Evolutionary conservation across 108 stramenopile genomes (phyloP), one percentile per base, ranked within the genome.

Genomic region (Conticribra guillardii): DNA sequence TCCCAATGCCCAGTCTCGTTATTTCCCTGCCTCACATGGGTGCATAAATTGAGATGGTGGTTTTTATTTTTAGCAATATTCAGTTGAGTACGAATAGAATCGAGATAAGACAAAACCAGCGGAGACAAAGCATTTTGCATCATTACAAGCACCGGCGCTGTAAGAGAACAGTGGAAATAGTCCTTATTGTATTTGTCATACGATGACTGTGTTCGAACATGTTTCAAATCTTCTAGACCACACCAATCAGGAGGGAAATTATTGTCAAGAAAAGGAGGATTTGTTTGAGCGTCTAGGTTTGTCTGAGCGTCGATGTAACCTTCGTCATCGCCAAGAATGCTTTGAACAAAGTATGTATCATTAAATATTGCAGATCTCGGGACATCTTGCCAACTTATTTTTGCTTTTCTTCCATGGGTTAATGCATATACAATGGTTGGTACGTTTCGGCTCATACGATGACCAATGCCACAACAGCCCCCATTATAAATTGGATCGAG

Each of bases 391-490:
- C 73, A 74, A 5, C 27, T 29, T 4, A 56, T 56, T 28, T 55
- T 8, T 15, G 55, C 52, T n/a, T 28, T 49, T 14, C 66, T 55
- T 2, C n/a, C 28, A n/a, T 59, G 26, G 11, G 49, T 33, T 5
- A 61, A 57, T 49, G 73, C 73, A 33, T 59, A 74, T 9, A 62
- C 52, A 21, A 66, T 31, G 28, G 54, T 17, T 17, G 32, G 19
- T 21, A 74, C 57, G 28, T 61, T 74, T 8, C 46, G 47, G n/a
- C n/a, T 0, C 22, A 74, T 31, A 8, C 73, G 64, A 56, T 74
- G 73, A 30, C 73, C 73, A 18, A 74, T 74, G 19, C 73, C 73
- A 45, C 73, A 74, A 45, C 73, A 74, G 4, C 64, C 73, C 2
- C 64, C 73, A 19, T 22, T 49, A n/a, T 63, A 73, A 28, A 71